A percentile compares a stretch with the other conserved stretches of the same genome.
These are phyloP conservation scores for Ustilago hordei DNA, from an alignment of 1,284 basidiomycete genomes.

Conservation along the genomic window DNA sequence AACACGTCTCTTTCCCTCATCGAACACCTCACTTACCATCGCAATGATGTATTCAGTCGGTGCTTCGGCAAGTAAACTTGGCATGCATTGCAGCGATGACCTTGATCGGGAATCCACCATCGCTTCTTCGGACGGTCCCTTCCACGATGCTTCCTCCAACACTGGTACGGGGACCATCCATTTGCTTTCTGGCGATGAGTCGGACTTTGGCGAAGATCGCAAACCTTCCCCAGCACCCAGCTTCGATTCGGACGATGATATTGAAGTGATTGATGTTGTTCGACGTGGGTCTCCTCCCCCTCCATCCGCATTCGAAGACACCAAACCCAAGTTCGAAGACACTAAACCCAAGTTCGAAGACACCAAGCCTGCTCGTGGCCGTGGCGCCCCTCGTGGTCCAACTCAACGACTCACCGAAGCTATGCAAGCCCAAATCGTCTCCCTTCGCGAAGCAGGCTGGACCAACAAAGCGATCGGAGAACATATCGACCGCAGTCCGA, in stretches of 20 bases:
- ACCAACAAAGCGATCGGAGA: conserved; percentile 3
- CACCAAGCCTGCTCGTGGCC: not conserved
- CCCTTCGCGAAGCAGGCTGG: conserved; percentile 15
- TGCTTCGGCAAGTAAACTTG: not conserved
- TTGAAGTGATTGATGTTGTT: conserved; percentile 1
- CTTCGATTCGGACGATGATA: not conserved
- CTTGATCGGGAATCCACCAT: not conserved
- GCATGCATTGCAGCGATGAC: not conserved
- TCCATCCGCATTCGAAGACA: no score
- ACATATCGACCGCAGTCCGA: not conserved
- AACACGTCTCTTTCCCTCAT: not conserved
- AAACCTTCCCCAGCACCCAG: not conserved
- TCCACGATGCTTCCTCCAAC: conserved; percentile 7
- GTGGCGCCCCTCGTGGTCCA: not conserved
- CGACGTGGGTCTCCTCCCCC: not conserved
- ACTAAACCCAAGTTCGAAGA: not conserved
- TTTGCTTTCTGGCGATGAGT: not conserved
- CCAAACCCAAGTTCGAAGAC: not conserved
- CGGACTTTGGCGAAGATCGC: conserved; percentile 4
- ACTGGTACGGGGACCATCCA: not conserved
- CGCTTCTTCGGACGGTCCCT: conserved; percentile 1
- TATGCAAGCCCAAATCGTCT: conserved; percentile 17
- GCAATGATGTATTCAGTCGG: not conserved
- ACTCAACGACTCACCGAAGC: conserved; percentile 4
- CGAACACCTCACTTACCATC: not conserved